Evolutionary conservation across 2,329 filamentous ascomycete genomes (phyloP).

Genomic region (Xylariaceae sp.): DNA sequence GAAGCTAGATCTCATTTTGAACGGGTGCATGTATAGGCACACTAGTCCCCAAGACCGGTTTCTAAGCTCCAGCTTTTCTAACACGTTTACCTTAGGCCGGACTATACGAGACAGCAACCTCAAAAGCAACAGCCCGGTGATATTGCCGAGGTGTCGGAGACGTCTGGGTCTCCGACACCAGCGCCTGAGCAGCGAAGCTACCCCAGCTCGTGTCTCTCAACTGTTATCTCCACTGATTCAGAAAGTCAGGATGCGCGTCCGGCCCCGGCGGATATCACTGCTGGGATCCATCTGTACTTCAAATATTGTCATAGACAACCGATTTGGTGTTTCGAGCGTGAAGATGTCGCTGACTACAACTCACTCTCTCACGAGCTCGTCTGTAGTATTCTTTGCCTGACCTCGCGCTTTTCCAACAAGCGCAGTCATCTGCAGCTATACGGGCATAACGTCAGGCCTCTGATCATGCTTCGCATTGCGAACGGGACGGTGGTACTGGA

Average conservation of each 20-base stretch:
- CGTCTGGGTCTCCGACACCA: conserved; percentile 2
- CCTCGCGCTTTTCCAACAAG: conserved; percentile 16
- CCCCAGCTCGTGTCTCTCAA: conserved; percentile 5
- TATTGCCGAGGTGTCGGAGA: conserved; percentile 9
- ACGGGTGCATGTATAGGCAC: conserved; percentile 14
- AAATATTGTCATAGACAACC: conserved; percentile 20
- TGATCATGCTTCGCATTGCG: conserved; percentile 20
- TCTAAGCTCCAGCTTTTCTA: conserved; percentile 5
- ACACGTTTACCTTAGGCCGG: conserved; percentile 10
- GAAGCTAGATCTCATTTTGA: conserved; percentile 18
- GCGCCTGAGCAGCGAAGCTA: conserved; percentile 6
- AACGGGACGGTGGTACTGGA: conserved; percentile 17
- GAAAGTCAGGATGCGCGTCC: conserved; percentile 15
- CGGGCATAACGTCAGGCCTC: conserved; percentile 17
- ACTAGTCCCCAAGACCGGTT: background rate
- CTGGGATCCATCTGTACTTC: conserved; percentile 17
- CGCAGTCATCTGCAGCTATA: conserved; percentile 16
- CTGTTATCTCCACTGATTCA: conserved; percentile 7
- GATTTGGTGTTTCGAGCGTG: conserved; percentile 20
- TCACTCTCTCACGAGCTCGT: conserved; percentile 18
- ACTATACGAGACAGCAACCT: conserved; percentile 5
- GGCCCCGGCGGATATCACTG: conserved; percentile 12
- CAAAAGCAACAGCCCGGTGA: conserved; percentile 8
- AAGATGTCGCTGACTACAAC: conserved; percentile 16
- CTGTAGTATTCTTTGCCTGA: conserved; percentile 17